Base-by-base conservation (phyloP, 176 grass and related monocot genomes). In the Urochloa ruziziensis region DNA sequence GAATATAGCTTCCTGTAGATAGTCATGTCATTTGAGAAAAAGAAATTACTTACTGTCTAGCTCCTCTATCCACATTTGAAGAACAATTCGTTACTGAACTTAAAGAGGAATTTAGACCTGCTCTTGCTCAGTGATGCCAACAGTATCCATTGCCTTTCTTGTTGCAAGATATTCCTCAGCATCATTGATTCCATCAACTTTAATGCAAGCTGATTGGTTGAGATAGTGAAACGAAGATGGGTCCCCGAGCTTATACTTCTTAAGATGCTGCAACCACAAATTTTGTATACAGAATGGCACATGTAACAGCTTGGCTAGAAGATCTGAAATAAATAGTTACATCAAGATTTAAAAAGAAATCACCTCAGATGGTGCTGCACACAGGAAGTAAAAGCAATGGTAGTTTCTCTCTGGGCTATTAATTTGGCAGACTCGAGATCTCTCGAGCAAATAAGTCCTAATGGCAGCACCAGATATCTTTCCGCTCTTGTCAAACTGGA, bases 391-490 rank as follows among this genome's bases (percentile, higher is more conserved):
- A 77, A 99, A 99, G 74, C 93, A 91, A 81, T 99, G 96, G 70
- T 99, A 99, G 34, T 95, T 99, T 86, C 96, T 94, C 89, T 99
- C 96, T 48, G 96, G 96, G 87, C 79, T 87, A 87, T 89, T 93
- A 62, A 90, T 92, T 92, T 99, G 96, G 80, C 96, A 99, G 30
- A 99, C 93, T 47, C 93, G 89, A 85, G 96, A 99, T 89, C 91
- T 89, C 81, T 99, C 96, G 19, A 99, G 96, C 93, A 99, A 92
- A 85, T 99, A 99, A 49, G 96, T 99, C 83, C 93, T 89, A 63
- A 99, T 95, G 60, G 96, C 96, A 89, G 96, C 96, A 78, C 96
- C 96, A 70, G 89, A 99, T 85, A 99, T 99, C 78, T 85, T 94
- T 78, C 96, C 89, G 37, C 80, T 96, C 44, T 94, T 95, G 61